phyloP scores from a whole-genome alignment of 225 moss, liverwort and hornwort genomes.

The Physcomitrium patens region DNA sequence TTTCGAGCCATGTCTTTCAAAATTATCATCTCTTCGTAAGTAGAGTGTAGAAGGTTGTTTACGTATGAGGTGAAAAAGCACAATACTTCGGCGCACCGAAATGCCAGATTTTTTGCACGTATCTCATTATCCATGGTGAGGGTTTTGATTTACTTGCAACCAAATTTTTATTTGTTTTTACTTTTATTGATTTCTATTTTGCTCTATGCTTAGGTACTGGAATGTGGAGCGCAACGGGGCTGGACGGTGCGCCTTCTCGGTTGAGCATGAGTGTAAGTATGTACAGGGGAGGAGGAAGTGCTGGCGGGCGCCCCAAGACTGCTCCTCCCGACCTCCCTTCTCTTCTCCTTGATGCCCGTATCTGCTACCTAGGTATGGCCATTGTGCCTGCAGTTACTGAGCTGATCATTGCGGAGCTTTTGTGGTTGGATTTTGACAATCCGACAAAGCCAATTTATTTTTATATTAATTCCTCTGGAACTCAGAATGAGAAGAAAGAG shows the following conservation, averaged over 20 bases:
- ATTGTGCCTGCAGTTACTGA: constrained; percentile 78
- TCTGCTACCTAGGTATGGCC: constrained; percentile 78
- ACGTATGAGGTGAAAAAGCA: background rate
- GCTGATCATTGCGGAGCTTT: constrained; percentile 68
- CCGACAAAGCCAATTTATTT: constrained; percentile 72
- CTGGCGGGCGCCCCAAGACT: constrained; percentile 68
- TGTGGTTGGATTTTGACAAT: constrained; percentile 77
- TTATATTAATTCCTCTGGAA: constrained; percentile 77
- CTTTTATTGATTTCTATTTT: background rate
- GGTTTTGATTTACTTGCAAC: background rate
- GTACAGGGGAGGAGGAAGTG: constrained; percentile 70
- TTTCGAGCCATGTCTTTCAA: background rate
- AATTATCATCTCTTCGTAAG: background rate
- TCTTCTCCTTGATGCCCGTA: constrained; percentile 67
- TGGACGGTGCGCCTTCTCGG: constrained; percentile 61
- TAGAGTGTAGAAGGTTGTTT: background rate
- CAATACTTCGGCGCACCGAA: background rate
- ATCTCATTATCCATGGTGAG: background rate
- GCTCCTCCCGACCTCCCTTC: constrained; percentile 76
- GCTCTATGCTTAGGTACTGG: constrained; percentile 46
- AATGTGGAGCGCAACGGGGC: constrained; percentile 61
- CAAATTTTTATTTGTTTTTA: background rate
- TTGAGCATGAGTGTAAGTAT: constrained; percentile 80
- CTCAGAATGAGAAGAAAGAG: constrained; percentile 80
- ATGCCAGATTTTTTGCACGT: too few species aligned